Percentiles rank a stretch among this genome's conserved stretches.
Conservation (phyloP, 305 asterid species). For the Caryopteris hybrid region DNA sequence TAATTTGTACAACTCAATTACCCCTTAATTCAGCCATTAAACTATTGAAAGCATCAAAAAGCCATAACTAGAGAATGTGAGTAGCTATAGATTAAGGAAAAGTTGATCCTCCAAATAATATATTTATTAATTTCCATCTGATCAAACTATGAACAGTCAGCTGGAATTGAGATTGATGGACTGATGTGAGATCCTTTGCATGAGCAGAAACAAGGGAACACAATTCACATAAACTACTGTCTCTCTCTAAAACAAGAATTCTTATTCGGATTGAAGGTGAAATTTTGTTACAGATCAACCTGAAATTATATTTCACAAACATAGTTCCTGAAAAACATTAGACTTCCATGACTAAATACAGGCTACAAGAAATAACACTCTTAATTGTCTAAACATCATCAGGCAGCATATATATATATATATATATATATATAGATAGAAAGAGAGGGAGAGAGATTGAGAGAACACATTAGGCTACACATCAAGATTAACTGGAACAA, state of each 20-base stretch:
- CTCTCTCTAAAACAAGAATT: too few species aligned
- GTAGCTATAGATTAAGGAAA: too few species aligned
- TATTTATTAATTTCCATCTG: too few species aligned
- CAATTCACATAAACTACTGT: too few species aligned
- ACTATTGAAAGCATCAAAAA: too few species aligned
- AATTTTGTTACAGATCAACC: neutral
- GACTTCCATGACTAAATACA: conserved; percentile 2
- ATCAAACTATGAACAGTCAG: too few species aligned
- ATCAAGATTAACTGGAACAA: conserved; percentile 11
- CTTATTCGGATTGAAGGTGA: neutral
- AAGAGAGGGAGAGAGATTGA: neutral
- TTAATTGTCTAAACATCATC: conserved; percentile 11
- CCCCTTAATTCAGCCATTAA: too few species aligned
- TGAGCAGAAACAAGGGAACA: neutral
- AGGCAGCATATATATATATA: neutral
- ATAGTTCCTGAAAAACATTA: conserved; percentile 12
- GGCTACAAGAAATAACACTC: conserved; percentile 30
- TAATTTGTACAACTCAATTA: too few species aligned
- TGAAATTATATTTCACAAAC: conserved; percentile 11
- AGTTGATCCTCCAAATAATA: too few species aligned
- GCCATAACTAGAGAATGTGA: too few species aligned
- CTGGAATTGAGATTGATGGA: too few species aligned
- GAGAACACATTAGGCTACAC: conserved; percentile 23
- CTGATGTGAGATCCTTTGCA: neutral
- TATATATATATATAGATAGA: too few species aligned